Evolutionary conservation across 2,329 filamentous ascomycete genomes (phyloP).

Genomic region (Sporothrix variecibatus): DNA sequence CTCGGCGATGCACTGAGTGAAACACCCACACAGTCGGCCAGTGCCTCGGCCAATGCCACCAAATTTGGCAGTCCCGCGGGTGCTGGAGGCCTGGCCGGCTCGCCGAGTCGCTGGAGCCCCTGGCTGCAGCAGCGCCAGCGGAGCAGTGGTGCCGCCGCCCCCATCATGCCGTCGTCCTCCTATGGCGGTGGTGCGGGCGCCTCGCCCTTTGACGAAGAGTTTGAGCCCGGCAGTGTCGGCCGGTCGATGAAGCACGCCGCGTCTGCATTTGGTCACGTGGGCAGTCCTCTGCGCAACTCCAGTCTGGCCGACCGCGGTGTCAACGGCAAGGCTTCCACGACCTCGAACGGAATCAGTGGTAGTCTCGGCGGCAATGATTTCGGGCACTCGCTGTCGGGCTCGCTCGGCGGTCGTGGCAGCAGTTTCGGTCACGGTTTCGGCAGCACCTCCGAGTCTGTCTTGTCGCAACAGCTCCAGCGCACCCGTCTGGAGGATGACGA

Average conservation of each 20-base stretch:
- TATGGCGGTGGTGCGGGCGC: constrained; percentile 42
- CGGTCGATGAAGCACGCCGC: constrained; percentile 46
- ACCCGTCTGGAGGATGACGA: constrained; percentile 50
- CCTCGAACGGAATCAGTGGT: background rate
- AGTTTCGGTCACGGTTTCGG: constrained; percentile 36
- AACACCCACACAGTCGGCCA: constrained; percentile 35
- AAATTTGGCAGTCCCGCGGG: constrained; percentile 61
- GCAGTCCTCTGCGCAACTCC: constrained; percentile 65
- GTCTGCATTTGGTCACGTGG: constrained; percentile 67
- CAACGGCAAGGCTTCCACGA: background rate
- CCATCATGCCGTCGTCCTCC: background rate
- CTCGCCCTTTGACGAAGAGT: constrained; percentile 45
- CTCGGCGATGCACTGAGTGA: constrained; percentile 47
- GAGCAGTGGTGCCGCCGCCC: constrained; percentile 35
- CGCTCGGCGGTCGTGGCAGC: constrained; percentile 42
- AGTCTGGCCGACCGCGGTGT: constrained; percentile 53
- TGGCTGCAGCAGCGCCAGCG: constrained; percentile 43
- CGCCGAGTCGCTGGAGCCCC: constrained; percentile 64
- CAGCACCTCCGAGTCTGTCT: constrained; percentile 57
- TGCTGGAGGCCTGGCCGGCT: constrained; percentile 49
- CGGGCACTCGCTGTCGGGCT: background rate
- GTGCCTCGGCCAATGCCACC: constrained; percentile 39
- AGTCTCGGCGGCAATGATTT: constrained; percentile 36
- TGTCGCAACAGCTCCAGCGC: constrained; percentile 64
- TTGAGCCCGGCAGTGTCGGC: constrained; percentile 39